These are phyloP conservation scores for Orbilia javanica DNA, from an alignment of 2,329 filamentous ascomycete genomes.

Conservation along the genomic window DNA sequence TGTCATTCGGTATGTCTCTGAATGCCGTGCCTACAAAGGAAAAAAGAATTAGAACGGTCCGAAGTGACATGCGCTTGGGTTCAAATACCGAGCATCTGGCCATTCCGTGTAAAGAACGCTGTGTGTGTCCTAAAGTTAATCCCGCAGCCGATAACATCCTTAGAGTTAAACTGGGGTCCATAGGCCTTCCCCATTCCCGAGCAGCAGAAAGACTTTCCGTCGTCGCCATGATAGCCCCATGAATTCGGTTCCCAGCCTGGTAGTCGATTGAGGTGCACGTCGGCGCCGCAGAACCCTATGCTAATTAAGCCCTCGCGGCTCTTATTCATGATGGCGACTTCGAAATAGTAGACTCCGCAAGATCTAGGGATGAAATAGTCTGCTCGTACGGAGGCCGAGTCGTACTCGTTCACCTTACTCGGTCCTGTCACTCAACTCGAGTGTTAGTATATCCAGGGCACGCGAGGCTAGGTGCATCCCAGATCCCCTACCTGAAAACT, in stretches of 20 bases:
- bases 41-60: slow-evolving; percentile 25
- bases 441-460: slow-evolving; percentile 27
- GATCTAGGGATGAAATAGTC: slow-evolving; percentile 89
- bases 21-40: slow-evolving; percentile 75
- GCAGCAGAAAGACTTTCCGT: slow-evolving; percentile 73
- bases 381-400: slow-evolving; percentile 84
- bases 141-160: slow-evolving; percentile 75
- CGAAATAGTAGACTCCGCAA: slow-evolving; percentile 95
- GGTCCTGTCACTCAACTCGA: slow-evolving; percentile 69
- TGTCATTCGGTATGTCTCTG: slow-evolving; percentile 72
- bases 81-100: slow-evolving; percentile 69
- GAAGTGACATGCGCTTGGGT: not conserved
- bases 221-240: slow-evolving; percentile 78
- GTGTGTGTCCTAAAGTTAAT: slow-evolving; percentile 75
- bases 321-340: slow-evolving; percentile 76
- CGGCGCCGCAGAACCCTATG: slow-evolving; percentile 73
- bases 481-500: slow-evolving; percentile 66
- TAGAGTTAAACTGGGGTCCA: slow-evolving; percentile 70
- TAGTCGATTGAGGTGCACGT: slow-evolving; percentile 70
- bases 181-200: slow-evolving; percentile 72
- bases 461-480: not conserved
- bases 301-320: slow-evolving; percentile 76
- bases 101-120: slow-evolving; percentile 79
- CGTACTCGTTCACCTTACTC: slow-evolving; percentile 74
- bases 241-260: slow-evolving; percentile 77